Evolutionary conservation across 129 eudicot species (phyloP), one percentile per base, ranked within the genome.

Genomic region (sunflower (Helianthus annuus)): DNA sequence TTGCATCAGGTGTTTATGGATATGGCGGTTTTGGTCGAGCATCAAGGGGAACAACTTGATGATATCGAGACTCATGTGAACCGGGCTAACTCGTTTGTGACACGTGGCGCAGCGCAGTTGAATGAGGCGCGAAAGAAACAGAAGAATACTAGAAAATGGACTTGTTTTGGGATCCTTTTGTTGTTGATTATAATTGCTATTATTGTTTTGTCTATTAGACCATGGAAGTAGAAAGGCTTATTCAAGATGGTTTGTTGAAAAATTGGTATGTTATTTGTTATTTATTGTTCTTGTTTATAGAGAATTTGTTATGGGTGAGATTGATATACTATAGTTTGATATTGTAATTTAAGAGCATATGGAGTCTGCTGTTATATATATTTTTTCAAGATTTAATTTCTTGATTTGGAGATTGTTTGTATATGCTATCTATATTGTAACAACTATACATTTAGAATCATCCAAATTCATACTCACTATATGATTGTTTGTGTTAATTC

Each of bases 81-180:
- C 46, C 7, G 67, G 24, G 67, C 67, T 5, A 62, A 62, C 22
- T 64, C 68, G 51, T 64, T 14, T 14, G 49, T 64, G 27, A 64
- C 68, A 22, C 51, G 51, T 38, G 68, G 48, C 3, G 29, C 68
- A 6, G 2, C 9, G 9, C 68, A 64, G 68, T 39, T 64, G 49
- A 64, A 64, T 39, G 68, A 39, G 9, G 68, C 68, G 1, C 39
- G 68, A 10, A 64, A 64, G 68, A 64, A 64, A 8, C 68, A 64
- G 14, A 64, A 15, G 15, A 64, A 64, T 64, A 64, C 68, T 13
- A 64, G 68, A 39, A 64, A 64, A 32, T 64, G 68, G 68, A 64
- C 68, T 39, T 64, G 51, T 64, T 64, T 38, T 39, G 68, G 49
- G 49, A 64, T 64, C 32, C 68, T 64, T 64, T 39, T 64, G 68